Conservation (phyloP, 805 yeast species). For the Kuraishia ogatae region DNA sequence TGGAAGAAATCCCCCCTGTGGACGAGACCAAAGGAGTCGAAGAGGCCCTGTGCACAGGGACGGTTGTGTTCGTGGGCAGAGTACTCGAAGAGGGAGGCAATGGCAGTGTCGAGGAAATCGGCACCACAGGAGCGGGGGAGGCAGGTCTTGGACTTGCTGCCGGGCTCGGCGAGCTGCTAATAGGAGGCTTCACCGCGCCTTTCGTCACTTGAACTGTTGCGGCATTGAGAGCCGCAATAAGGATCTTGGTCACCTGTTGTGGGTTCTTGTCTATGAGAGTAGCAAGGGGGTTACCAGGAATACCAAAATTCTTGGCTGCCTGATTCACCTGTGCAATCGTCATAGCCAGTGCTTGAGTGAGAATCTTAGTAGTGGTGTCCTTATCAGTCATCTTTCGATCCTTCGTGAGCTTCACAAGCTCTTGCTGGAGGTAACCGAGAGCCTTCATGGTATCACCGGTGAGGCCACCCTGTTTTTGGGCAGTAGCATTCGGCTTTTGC, state of each 20-base stretch:
- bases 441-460: conserved; percentile 64
- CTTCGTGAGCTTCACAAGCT: conserved; percentile 70
- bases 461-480: conserved; percentile 20
- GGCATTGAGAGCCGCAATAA: conserved; percentile 75
- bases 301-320: conserved; percentile 80
- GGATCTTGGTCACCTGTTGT: conserved; percentile 66
- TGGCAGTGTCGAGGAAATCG: neutral
- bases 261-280: conserved; percentile 77
- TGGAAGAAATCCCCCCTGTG: neutral
- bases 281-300: conserved; percentile 68
- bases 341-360: conserved; percentile 88
- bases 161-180: neutral
- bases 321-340: conserved; percentile 86
- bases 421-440: conserved; percentile 77
- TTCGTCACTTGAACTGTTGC: conserved; percentile 57
- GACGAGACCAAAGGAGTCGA: neutral
- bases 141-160: neutral
- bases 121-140: neutral
- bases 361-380: conserved; percentile 72
- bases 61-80: neutral
- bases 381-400: conserved; percentile 70
- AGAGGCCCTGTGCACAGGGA: neutral
- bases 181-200: conserved; percentile 18
- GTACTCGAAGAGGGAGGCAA: neutral
- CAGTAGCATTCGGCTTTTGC: no score